Conservation (phyloP, 345 rosid species). For the Erysimum cheiranthoides region DNA sequence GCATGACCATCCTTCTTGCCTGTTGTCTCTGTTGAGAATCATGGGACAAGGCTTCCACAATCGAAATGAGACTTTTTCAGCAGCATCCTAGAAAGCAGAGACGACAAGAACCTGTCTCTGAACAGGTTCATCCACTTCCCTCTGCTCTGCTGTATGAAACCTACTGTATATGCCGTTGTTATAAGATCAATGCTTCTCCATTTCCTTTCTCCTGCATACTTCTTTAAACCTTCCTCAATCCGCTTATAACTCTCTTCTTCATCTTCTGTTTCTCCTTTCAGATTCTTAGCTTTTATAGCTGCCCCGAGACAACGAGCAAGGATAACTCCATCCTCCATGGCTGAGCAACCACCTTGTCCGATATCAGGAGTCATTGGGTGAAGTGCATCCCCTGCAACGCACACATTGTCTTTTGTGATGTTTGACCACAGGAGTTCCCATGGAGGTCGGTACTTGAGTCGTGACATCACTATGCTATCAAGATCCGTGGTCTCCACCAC, state of each 20-base stretch:
- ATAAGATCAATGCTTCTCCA: slow-evolving; percentile 73
- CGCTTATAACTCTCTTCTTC: slow-evolving; percentile 43
- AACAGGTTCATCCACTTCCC: slow-evolving; percentile 47
- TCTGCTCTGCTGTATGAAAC: slow-evolving; percentile 56
- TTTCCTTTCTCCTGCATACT: slow-evolving; percentile 59
- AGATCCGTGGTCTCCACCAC: slow-evolving; percentile 52
- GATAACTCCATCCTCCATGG: slow-evolving; percentile 70
- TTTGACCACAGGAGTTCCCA: slow-evolving; percentile 67
- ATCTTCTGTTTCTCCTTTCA: slow-evolving; percentile 21
- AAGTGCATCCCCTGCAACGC: slow-evolving; percentile 75
- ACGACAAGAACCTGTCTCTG: slow-evolving; percentile 52
- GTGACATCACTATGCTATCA: slow-evolving; percentile 45
- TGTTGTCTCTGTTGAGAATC: slow-evolving; percentile 4
- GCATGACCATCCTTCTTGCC: background rate
- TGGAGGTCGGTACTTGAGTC: slow-evolving; percentile 53
- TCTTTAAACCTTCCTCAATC: slow-evolving; percentile 54
- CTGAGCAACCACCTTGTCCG: slow-evolving; percentile 74
- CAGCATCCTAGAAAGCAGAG: slow-evolving; percentile 43
- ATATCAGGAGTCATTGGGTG: slow-evolving; percentile 81
- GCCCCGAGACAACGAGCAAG: slow-evolving; percentile 69
- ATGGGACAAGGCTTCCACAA: slow-evolving; percentile 50
- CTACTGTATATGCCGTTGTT: slow-evolving; percentile 54
- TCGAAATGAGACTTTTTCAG: slow-evolving; percentile 55
- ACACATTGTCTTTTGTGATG: slow-evolving; percentile 62
- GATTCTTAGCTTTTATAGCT: slow-evolving; percentile 44